Conservation (phyloP, 345 rosid species). For the Eutrema japonicum region DNA sequence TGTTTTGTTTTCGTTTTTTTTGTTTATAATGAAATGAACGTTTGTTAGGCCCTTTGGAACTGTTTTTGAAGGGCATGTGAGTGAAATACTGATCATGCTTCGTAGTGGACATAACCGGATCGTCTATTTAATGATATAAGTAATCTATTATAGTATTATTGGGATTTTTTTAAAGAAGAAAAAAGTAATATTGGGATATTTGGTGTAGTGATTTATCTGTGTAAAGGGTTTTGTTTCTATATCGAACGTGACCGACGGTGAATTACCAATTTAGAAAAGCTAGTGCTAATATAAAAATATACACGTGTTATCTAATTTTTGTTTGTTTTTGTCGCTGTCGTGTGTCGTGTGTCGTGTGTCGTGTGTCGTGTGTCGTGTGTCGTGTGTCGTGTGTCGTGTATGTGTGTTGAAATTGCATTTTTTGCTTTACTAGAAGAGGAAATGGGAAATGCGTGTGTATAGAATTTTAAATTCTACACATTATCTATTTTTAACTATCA, state of each 20-base stretch:
- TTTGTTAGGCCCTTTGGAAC: background rate
- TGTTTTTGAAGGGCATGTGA: background rate
- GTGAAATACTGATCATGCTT: slow-evolving; percentile 34
- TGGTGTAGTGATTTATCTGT: slow-evolving; percentile 12
- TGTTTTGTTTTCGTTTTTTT: background rate
- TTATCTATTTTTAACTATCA: no score
- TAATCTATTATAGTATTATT: background rate
- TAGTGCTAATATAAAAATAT: background rate
- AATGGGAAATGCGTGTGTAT: slow-evolving; percentile 32
- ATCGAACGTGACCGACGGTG: slow-evolving; percentile 38
- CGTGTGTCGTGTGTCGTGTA: no score
- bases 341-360: no score
- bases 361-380: no score
- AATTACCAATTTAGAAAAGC: background rate
- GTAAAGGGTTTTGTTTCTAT: slow-evolving; percentile 16
- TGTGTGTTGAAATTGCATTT: background rate
- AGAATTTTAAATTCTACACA: no score
- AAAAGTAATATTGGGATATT: background rate
- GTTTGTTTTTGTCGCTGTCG: background rate
- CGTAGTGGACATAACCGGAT: slow-evolving; percentile 26
- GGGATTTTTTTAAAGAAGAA: background rate
- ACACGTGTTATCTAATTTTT: slow-evolving; percentile 19
- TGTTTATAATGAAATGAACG: background rate
- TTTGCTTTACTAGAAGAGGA: slow-evolving; percentile 30
- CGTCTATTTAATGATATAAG: background rate